phyloP scores from a whole-genome alignment of 2,329 filamentous ascomycete species.

The Neocucurbitaria cava region DNA sequence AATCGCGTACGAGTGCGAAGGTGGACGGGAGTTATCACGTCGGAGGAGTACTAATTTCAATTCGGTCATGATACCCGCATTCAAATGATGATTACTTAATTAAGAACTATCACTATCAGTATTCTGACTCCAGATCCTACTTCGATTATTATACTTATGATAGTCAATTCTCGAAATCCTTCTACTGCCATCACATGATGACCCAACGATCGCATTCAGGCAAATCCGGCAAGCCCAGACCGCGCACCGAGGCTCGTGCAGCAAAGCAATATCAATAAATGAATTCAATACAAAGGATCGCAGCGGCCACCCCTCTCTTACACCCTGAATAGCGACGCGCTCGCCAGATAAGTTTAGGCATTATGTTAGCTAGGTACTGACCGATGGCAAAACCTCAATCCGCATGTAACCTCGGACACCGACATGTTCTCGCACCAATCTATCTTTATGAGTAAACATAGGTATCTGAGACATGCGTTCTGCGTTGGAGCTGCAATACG shows the following conservation, averaged over 20 bases:
- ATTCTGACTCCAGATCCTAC: not conserved
- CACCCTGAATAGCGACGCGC: not conserved
- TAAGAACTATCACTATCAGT: not conserved
- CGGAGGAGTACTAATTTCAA: constrained; percentile 12
- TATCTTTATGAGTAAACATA: not conserved
- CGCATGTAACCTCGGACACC: not conserved
- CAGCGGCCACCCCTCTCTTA: not conserved
- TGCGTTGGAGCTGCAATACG: not conserved
- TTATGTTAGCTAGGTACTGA: not conserved
- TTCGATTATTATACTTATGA: not conserved
- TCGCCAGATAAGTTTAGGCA: not conserved
- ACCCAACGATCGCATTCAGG: not conserved
- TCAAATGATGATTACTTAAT: constrained; percentile 7
- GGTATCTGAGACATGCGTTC: not conserved
- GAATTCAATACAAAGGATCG: not conserved
- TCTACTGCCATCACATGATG: not conserved
- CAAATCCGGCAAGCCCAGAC: not conserved
- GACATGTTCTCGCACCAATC: not conserved
- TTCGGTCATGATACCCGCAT: constrained; percentile 27
- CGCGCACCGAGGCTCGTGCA: not conserved
- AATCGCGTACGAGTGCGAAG: constrained; percentile 2
- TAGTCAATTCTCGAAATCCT: not conserved
- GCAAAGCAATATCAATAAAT: not conserved
- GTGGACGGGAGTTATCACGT: constrained; percentile 17
- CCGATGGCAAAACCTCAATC: not conserved